Conservation (phyloP, 2,329 filamentous ascomycete genomes). For the Raffaelea albimanens region DNA sequence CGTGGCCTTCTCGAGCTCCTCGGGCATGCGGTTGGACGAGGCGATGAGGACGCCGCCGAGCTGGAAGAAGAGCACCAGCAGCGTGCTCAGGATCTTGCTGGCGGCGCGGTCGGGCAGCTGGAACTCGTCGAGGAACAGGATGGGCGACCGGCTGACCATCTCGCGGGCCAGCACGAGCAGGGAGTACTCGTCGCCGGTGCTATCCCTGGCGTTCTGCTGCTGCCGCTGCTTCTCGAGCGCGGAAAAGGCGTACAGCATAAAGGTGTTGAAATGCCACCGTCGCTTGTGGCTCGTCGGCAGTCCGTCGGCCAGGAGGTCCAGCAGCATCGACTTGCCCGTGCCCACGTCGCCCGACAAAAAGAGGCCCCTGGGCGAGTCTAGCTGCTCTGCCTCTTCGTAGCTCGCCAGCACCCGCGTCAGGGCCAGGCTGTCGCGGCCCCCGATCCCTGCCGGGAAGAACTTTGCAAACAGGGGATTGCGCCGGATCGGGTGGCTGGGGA, state of each 20-base stretch:
- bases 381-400: constrained; percentile 60
- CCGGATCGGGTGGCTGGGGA: constrained; percentile 44
- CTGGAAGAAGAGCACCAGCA: constrained; percentile 74
- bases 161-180: constrained; percentile 67
- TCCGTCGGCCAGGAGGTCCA: constrained; percentile 71
- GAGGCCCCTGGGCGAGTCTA: constrained; percentile 64
- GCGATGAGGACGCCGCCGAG: constrained; percentile 72
- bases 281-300: constrained; percentile 64
- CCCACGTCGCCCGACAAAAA: constrained; percentile 76
- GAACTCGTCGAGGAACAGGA: constrained; percentile 76
- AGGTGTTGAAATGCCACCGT: constrained; percentile 77
- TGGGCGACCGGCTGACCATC: constrained; percentile 63
- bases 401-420: constrained; percentile 60
- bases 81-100: constrained; percentile 68
- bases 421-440: constrained; percentile 49
- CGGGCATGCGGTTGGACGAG: constrained; percentile 75
- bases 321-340: constrained; percentile 77
- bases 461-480: constrained; percentile 49
- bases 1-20: constrained; percentile 67
- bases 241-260: constrained; percentile 71
- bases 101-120: constrained; percentile 71
- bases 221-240: constrained; percentile 56
- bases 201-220: neutral
- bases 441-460: constrained; percentile 43
- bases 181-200: constrained; percentile 46